Evolutionary conservation across 176 grass and related monocot genomes (phyloP).

Genomic region (Oryza glumipatula): DNA sequence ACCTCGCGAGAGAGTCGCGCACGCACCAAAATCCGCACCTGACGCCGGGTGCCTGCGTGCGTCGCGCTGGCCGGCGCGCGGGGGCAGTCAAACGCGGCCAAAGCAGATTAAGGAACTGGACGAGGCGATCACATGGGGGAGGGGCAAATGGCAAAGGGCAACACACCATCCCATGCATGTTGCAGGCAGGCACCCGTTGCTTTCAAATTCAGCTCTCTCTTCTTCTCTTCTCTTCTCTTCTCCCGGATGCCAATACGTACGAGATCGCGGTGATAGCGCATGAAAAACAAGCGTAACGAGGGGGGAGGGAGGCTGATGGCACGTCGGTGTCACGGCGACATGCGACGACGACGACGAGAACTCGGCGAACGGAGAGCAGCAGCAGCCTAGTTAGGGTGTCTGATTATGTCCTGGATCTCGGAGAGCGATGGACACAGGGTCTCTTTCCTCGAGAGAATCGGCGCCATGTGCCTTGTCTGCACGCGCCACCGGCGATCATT

Average conservation of each 20-base stretch:
- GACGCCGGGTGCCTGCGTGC: slow-evolving; percentile 13
- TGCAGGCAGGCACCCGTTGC: neutral
- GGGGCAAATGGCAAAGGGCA: no score
- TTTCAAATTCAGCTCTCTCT: neutral
- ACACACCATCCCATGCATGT: no score
- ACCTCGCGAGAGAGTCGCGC: no score
- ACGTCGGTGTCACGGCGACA: slow-evolving; percentile 24
- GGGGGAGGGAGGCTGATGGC: neutral
- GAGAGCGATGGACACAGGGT: slow-evolving; percentile 3
- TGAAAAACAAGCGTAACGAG: neutral
- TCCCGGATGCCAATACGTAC: neutral
- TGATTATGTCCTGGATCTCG: slow-evolving; percentile 37
- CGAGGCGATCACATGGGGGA: neutral
- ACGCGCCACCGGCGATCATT: neutral
- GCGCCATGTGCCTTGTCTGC: slow-evolving; percentile 36
- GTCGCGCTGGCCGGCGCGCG: no score
- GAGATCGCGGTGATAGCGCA: neutral
- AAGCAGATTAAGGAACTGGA: neutral
- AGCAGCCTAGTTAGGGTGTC: neutral
- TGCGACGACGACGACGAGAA: neutral
- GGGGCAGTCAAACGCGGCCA: neutral
- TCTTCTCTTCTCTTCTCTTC: neutral
- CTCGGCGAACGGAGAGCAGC: neutral
- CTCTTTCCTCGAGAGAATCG: slow-evolving; percentile 10
- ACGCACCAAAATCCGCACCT: slow-evolving; percentile 36